Evolutionary conservation across 352 stramenopile species (phyloP).

Genomic region (Pythium insidiosum): DNA sequence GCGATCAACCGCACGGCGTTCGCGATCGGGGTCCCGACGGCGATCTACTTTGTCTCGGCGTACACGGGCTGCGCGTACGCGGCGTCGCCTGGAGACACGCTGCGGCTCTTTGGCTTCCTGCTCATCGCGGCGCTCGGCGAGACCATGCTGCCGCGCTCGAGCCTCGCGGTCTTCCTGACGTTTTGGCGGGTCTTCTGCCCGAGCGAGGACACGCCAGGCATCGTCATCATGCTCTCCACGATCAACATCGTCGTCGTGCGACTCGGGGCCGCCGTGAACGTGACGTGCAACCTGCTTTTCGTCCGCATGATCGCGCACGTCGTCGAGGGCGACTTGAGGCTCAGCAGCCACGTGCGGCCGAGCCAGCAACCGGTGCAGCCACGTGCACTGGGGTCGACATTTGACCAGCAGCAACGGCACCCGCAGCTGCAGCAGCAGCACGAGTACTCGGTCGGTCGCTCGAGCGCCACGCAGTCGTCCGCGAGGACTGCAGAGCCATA

Average conservation of each 20-base stretch:
- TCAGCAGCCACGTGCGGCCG: background rate
- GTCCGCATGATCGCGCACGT: constrained; percentile 38
- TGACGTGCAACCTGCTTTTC: constrained; percentile 46
- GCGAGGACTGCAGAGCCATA: no score
- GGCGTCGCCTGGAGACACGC: constrained; percentile 16
- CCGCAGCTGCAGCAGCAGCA: no score
- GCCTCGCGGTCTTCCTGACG: constrained; percentile 51
- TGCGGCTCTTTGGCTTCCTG: constrained; percentile 40
- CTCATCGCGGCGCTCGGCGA: constrained; percentile 39
- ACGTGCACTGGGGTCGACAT: background rate
- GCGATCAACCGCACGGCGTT: constrained; percentile 45
- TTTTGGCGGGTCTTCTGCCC: constrained; percentile 41
- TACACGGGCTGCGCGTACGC: constrained; percentile 40
- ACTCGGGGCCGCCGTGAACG: constrained; percentile 34
- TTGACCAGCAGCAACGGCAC: background rate
- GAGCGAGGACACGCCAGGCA: constrained; percentile 29
- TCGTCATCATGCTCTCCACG: constrained; percentile 29
- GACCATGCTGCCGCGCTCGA: constrained; percentile 25
- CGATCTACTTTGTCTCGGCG: constrained; percentile 36
- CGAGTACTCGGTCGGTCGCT: no score
- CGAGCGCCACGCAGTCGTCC: no score
- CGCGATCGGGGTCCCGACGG: constrained; percentile 30
- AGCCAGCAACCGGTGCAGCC: background rate
- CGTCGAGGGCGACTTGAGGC: constrained; percentile 3
- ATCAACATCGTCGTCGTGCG: constrained; percentile 38